phyloP scores from a whole-genome alignment of 2,329 filamentous ascomycete genomes.

The Fusarium virguliforme region DNA sequence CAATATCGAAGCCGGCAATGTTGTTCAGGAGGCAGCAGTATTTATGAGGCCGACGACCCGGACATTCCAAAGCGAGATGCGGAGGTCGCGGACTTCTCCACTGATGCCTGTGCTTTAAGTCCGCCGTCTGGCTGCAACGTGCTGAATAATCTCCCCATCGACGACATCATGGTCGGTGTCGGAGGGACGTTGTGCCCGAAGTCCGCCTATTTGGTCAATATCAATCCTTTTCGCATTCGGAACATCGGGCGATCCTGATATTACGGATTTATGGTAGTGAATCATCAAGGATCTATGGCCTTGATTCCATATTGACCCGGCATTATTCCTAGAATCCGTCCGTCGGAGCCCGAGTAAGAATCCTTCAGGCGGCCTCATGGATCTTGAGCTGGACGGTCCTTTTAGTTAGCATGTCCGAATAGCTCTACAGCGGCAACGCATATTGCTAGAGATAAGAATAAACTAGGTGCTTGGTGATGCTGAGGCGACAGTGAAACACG shows the following conservation, averaged over 20 bases:
- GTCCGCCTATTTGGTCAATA: slow-evolving; percentile 22
- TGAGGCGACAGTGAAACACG: neutral
- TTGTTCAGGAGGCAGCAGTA: slow-evolving; percentile 1
- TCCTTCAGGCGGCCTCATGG: neutral
- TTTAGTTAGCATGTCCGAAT: neutral
- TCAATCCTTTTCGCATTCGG: slow-evolving; percentile 10
- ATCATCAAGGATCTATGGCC: slow-evolving; percentile 23
- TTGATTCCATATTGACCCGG: neutral
- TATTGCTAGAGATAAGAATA: neutral
- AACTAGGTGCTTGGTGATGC: neutral
- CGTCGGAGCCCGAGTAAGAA: neutral
- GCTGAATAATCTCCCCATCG: slow-evolving; percentile 41
- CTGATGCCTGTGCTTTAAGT: slow-evolving; percentile 13
- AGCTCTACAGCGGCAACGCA: neutral
- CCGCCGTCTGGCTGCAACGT: slow-evolving; percentile 13
- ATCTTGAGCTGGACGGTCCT: neutral
- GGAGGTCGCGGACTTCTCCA: slow-evolving; percentile 32
- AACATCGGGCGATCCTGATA: slow-evolving; percentile 15
- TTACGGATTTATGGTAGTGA: neutral
- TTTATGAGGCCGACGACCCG: slow-evolving; percentile 22
- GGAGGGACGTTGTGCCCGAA: slow-evolving; percentile 17
- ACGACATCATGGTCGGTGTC: slow-evolving; percentile 14
- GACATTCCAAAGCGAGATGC: slow-evolving; percentile 27
- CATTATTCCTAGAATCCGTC: neutral
- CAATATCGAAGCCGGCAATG: slow-evolving; percentile 1